Percentiles rank a stretch among this genome's conserved stretches.
These are phyloP conservation scores for Ogataea chonburiensis DNA, from an alignment of 805 yeast genomes.

Conservation along the genomic window DNA sequence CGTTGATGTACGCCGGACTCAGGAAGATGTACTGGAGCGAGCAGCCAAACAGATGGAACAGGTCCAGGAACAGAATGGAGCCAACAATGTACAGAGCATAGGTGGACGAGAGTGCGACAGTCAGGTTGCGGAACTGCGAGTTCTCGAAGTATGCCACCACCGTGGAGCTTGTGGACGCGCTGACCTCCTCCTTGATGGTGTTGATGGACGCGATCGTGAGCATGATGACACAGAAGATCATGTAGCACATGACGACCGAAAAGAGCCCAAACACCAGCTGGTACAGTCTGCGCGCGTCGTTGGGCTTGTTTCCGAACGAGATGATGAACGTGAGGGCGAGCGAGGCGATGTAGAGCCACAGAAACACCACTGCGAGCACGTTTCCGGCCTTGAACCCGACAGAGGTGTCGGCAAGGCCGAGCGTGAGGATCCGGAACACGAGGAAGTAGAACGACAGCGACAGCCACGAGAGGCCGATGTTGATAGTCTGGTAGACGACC, in stretches of 20 bases:
- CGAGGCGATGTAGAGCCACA: slow-evolving; percentile 84
- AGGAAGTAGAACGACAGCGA: slow-evolving; percentile 83
- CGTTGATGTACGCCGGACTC: slow-evolving; percentile 87
- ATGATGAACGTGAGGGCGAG: slow-evolving; percentile 79
- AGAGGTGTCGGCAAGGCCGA: slow-evolving; percentile 57
- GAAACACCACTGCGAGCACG: slow-evolving; percentile 69
- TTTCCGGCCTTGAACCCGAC: slow-evolving; percentile 60
- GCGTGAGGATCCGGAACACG: slow-evolving; percentile 82
- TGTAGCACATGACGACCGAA: slow-evolving; percentile 80
- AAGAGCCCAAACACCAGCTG: slow-evolving; percentile 68
- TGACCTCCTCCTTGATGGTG: slow-evolving; percentile 41
- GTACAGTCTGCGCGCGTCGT: slow-evolving; percentile 79
- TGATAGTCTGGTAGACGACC: slow-evolving; percentile 71
- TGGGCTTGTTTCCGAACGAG: slow-evolving; percentile 91
- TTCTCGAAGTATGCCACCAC: slow-evolving; percentile 52
- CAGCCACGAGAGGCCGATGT: slow-evolving; percentile 83
- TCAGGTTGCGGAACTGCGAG: slow-evolving; percentile 75
- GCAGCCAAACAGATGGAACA: slow-evolving; percentile 87
- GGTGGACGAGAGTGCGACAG: slow-evolving; percentile 80
- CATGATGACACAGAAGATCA: slow-evolving; percentile 74
- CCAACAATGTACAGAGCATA: slow-evolving; percentile 74
- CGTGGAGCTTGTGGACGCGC: slow-evolving; percentile 36
- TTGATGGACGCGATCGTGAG: slow-evolving; percentile 59
- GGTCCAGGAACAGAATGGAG: slow-evolving; percentile 78
- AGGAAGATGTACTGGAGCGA: slow-evolving; percentile 77